phyloP scores from a whole-genome alignment of 495 filamentous ascomycete species.

The Aspergillus nidulans region DNA sequence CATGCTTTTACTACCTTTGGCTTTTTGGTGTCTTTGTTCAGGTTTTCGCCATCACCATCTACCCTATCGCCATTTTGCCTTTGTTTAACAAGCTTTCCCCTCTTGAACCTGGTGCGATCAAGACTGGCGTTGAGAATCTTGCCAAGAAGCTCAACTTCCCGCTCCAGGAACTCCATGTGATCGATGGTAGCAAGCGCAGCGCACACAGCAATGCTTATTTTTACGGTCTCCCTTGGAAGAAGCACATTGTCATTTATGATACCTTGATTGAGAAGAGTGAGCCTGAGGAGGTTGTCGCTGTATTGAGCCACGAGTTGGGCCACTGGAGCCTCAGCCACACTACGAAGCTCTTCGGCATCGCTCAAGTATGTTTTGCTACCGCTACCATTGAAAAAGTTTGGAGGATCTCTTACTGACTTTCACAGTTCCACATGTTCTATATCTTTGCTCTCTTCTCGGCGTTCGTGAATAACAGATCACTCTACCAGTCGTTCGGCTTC shows the following conservation, averaged over 20 bases:
- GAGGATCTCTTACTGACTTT: conserved; percentile 8
- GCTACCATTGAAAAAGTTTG: background rate
- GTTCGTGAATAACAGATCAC: conserved; percentile 90
- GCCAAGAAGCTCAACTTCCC: conserved; percentile 86
- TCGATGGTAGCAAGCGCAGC: conserved; percentile 95
- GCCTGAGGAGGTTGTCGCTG: conserved; percentile 86
- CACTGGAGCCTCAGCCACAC: conserved; percentile 97
- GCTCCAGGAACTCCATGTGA: conserved; percentile 84
- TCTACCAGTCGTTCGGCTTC: conserved; percentile 92
- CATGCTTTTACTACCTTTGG: conserved; percentile 98
- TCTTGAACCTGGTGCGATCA: conserved; percentile 77
- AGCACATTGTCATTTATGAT: conserved; percentile 99
- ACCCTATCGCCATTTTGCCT: conserved; percentile 89
- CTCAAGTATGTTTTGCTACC: conserved; percentile 57
- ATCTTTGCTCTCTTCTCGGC: conserved; percentile 94
- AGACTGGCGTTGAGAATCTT: conserved; percentile 80
- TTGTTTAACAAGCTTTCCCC: conserved; percentile 98
- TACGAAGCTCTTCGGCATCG: conserved; percentile 83
- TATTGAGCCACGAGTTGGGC: conserved; percentile 91
- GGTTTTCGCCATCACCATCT: conserved; percentile 91
- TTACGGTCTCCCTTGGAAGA: conserved; percentile 97
- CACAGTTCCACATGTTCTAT: conserved; percentile 83
- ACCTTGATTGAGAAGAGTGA: conserved; percentile 94
- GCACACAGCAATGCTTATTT: conserved; percentile 99
- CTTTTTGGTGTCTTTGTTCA: conserved; percentile 83